These are phyloP conservation scores for Leccinum arenicola DNA, from an alignment of 768 basidiomycete genomes.

Conservation along the genomic window DNA sequence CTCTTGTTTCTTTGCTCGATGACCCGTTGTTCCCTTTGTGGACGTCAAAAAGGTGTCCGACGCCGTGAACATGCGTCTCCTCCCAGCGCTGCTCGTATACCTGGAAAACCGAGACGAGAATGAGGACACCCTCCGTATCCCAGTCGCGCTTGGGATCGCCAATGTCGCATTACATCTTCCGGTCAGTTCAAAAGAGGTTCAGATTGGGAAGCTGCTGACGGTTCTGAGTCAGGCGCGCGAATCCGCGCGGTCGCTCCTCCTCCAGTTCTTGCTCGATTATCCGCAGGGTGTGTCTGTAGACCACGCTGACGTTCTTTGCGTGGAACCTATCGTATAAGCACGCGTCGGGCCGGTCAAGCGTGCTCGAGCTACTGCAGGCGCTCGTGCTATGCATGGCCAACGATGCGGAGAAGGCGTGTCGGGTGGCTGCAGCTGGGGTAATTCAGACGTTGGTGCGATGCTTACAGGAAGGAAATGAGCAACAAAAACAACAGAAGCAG, in stretches of 20 bases:
- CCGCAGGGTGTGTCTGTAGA: constrained; percentile 92
- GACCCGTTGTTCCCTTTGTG: constrained; percentile 30
- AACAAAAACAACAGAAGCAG: constrained; percentile 44
- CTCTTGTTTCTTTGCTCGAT: constrained; percentile 81
- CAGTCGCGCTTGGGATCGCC: constrained; percentile 83
- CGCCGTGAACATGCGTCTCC: constrained; percentile 68
- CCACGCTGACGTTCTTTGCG: constrained; percentile 87
- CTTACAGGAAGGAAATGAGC: constrained; percentile 58
- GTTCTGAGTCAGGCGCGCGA: constrained; percentile 91
- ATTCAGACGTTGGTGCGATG: constrained; percentile 74
- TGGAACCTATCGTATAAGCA: constrained; percentile 88
- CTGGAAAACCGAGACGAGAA: constrained; percentile 81
- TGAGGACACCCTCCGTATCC: constrained; percentile 85
- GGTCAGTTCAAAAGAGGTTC: constrained; percentile 52
- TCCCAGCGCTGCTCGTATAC: constrained; percentile 77
- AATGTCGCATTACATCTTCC: constrained; percentile 84
- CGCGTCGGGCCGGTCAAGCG: constrained; percentile 89
- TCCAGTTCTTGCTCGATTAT: constrained; percentile 96
- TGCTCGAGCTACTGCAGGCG: constrained; percentile 88
- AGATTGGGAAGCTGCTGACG: constrained; percentile 76
- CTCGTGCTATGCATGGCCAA: constrained; percentile 93
- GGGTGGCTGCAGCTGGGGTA: constrained; percentile 83
- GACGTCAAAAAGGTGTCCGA: constrained; percentile 56
- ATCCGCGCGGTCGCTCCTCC: constrained; percentile 80
- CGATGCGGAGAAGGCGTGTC: constrained; percentile 86